Evolutionary conservation across 176 grass and related monocot species (phyloP), one percentile per base, ranked within the genome.

Genomic region (Raddia distichophylla): DNA sequence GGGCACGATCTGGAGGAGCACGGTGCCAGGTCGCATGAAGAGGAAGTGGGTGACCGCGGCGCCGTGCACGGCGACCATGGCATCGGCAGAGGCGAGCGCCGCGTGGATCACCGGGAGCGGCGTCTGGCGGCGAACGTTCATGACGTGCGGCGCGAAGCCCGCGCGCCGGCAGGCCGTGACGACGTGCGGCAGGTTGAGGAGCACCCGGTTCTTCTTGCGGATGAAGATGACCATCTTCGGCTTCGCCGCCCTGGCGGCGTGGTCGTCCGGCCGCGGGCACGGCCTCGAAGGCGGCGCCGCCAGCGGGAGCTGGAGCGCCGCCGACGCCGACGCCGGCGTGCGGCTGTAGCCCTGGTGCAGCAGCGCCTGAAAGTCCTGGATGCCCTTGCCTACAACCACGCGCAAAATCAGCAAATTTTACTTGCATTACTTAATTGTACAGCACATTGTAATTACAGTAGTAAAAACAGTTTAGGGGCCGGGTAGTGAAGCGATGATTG

Each of bases 31-130:
- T 4, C 84, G 88, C 92, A 98, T 91, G 86, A 98, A 95, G 48
- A 98, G 86, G 78, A 98, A 94, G 83, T 98, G 92, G 3, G 95
- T 98, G 44, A 98, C 89, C 14, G 92, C 95, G 0, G 95, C 95
- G 27, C 95, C 95, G 48, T 98, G 95, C 64, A 98, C 92, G 69
- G 92, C 95, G 53, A 98, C 74, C 95, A 98, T 91, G 52, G 82
- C 92, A 83, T 95, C 90, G 2, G 90, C 86, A 2, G 90, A 86
- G 17, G 80, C 75, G 43, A 98, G 92, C 14, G 90, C 88, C 3
- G 87, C 83, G 71, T 93, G 84, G 80, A 98, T 93, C 14, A 11
- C 81, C 0, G 83, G 78, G 0, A 98, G 67, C 0, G 90, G 88
- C 0, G 90, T 94, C 74, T 81, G 78, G 1, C 93, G 84, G 16